Base-by-base conservation (phyloP, 129 eudicot genomes). In the Lonicera japonica region DNA sequence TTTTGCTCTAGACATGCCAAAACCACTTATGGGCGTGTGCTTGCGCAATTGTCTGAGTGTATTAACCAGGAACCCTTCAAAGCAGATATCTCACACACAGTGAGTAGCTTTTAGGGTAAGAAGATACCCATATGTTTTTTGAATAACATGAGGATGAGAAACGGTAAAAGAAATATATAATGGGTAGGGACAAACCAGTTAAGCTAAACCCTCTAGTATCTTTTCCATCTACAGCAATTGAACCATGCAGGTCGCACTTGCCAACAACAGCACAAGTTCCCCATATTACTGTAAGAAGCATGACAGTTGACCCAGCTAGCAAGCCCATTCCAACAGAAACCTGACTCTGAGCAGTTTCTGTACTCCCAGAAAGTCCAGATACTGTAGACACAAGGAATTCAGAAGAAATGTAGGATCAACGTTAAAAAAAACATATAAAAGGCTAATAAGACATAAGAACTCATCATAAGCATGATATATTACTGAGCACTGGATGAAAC, bases 311-410 rank as follows among this genome's bases (percentile, higher is more conserved):
- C 17, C 98, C 98, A 56, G 98, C 90, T 54, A 91, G 80, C 64
- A 91, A 75, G 19, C 98, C 98, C 88, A 91, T 91, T 64, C 98
- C 98, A 45, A 91, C 96, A 10, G 96, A 91, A 15, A 91, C 96
- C 80, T 91, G 96, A 52, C 83, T 83, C 67, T 91, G 98, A 80
- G 98, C 98, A 72, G 77, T 63, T 61, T 78, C 88, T 39, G 72
- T 54, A 70, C 75, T 87, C 77, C 98, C 98, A 54, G 96, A 84
- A 41, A 91, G 64, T 71, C 98, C 98, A 68, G 98, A 91, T 58
- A 91, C 98, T 91, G 77, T 39, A 74, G 64, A 41, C 15, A 50
- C 21, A 50, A 50, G 55, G 18, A 50, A 50, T 16, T 57, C 23
- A n/a, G 50, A 72, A 54, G 23, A 5, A 39, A 47, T 36, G 48